phyloP scores from a whole-genome alignment of 75 land plant genomes.

The Selaginella tamariscina region DNA sequence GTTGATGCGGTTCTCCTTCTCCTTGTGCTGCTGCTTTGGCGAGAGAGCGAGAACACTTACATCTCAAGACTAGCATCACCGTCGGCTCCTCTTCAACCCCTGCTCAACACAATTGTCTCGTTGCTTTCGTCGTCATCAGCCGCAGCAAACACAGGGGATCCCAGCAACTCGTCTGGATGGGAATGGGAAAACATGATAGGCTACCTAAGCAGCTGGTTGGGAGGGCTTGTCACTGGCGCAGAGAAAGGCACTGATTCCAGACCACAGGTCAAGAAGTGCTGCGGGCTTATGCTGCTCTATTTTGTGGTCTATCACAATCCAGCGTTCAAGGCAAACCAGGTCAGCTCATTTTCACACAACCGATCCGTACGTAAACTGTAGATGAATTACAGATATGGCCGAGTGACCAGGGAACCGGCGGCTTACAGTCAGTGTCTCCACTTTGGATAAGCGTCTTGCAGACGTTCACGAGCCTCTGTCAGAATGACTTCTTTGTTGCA shows the following conservation, averaged over 20 bases:
- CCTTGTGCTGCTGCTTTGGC: slow-evolving; percentile 28
- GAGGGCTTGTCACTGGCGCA: slow-evolving; percentile 7
- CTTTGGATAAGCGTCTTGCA: slow-evolving; percentile 19
- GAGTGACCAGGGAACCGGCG: slow-evolving; percentile 4
- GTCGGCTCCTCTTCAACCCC: slow-evolving; percentile 17
- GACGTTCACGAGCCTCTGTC: slow-evolving; percentile 17
- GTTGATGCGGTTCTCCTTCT: slow-evolving; percentile 30
- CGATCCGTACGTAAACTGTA: neutral
- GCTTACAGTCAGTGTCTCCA: slow-evolving; percentile 17
- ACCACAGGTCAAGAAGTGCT: slow-evolving; percentile 16
- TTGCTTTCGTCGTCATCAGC: slow-evolving; percentile 17
- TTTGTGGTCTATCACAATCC: slow-evolving; percentile 23
- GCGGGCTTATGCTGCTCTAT: slow-evolving; percentile 25
- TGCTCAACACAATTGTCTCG: slow-evolving; percentile 21
- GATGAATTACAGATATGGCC: neutral
- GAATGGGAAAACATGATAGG: slow-evolving; percentile 21
- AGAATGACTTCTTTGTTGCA: slow-evolving; percentile 13
- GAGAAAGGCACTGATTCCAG: slow-evolving; percentile 12
- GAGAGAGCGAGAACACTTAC: slow-evolving; percentile 27
- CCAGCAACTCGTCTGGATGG: slow-evolving; percentile 3
- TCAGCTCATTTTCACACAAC: no score
- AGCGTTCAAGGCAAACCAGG: slow-evolving; percentile 26
- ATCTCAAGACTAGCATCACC: slow-evolving; percentile 16
- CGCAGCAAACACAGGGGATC: neutral
- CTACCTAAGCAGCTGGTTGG: slow-evolving; percentile 20